These are phyloP conservation scores for Quercus alba DNA, from an alignment of 306 rosid species.

Conservation along the genomic window DNA sequence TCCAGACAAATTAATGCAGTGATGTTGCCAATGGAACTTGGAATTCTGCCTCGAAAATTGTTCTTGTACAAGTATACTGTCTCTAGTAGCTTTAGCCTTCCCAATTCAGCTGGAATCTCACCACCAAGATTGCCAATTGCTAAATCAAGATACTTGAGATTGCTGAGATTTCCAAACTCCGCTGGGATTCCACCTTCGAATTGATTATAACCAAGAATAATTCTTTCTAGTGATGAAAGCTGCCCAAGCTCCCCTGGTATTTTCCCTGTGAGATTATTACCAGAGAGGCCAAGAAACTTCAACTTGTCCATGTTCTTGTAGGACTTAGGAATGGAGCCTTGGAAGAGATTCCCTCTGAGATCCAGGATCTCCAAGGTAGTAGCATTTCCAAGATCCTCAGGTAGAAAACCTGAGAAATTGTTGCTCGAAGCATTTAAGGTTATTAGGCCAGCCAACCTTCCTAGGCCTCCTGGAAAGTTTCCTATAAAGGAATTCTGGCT, in stretches of 20 bases:
- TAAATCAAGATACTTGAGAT: conserved; percentile 81
- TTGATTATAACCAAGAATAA: conserved; percentile 80
- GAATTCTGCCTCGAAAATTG: conserved; percentile 61
- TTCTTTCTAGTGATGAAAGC: conserved; percentile 64
- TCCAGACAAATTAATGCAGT: conserved; percentile 59
- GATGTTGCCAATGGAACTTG: conserved; percentile 51
- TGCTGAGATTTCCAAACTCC: conserved; percentile 81
- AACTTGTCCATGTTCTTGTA: conserved; percentile 63
- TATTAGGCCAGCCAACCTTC: conserved; percentile 35
- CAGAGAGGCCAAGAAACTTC: conserved; percentile 92
- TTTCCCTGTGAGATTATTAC: conserved; percentile 75
- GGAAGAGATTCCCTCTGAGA: conserved; percentile 86
- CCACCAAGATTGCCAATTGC: conserved; percentile 81
- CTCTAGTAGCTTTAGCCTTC: conserved; percentile 52
- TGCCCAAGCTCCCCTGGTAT: conserved; percentile 76
- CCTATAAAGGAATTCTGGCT: conserved; percentile 81
- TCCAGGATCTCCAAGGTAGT: conserved; percentile 67
- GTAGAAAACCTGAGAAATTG: conserved; percentile 67
- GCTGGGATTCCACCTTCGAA: conserved; percentile 76
- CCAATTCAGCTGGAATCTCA: conserved; percentile 67
- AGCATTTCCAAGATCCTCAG: conserved; percentile 73
- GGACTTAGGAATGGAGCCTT: conserved; percentile 64
- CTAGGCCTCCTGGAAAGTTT: conserved; percentile 64
- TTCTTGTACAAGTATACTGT: conserved; percentile 82
- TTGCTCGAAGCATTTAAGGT: conserved; percentile 79